Evolutionary conservation across 345 rosid species (phyloP), one percentile per base, ranked within the genome.

Genomic region (Psidium guajava): DNA sequence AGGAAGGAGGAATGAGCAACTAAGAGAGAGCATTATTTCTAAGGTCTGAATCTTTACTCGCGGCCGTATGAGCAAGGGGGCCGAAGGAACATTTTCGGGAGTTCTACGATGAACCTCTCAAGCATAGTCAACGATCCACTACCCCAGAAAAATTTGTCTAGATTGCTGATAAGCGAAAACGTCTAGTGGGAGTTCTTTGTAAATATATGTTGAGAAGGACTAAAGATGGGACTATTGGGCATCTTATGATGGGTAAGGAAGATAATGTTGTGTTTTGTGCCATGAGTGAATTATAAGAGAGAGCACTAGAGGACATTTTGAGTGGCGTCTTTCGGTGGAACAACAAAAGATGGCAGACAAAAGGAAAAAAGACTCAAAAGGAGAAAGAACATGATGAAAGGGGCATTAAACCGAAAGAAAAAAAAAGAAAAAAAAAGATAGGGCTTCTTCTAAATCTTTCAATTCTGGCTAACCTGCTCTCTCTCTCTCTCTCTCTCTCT

Each of bases 201-300:
- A 97, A 94, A 86, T 95, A 95, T 85, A 90, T 95, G 97, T 86
- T 97, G 83, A 95, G 98, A 85, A 95, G 99, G 89, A 97, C 99
- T 49, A 97, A 97, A 91, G 98, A 94, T 86, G 98, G 95, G 90
- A 95, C 99, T 32, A 97, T 97, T 85, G 98, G 98, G 20, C 98
- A 95, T 92, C 91, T 95, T 83, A 91, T 97, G 99, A 91, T 95
- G 98, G 99, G 99, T 82, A 97, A 97, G 90, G 99, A 97, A 91
- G 99, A 97, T 88, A 97, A 97, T 84, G 98, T 95, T 14, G 95
- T 97, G 32, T 97, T 97, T 81, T 97, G 99, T 86, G 91, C 96
- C 82, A 97, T 97, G 99, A 95, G 99, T 77, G 95, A 93, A 87
- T 83, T 97, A 87, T 96, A 96, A 87, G 96, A 92, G 85, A 92